Percentiles rank a stretch among this genome's conserved stretches.
Conservation (phyloP, 2,329 filamentous ascomycete genomes). For the Beauveria australis region DNA sequence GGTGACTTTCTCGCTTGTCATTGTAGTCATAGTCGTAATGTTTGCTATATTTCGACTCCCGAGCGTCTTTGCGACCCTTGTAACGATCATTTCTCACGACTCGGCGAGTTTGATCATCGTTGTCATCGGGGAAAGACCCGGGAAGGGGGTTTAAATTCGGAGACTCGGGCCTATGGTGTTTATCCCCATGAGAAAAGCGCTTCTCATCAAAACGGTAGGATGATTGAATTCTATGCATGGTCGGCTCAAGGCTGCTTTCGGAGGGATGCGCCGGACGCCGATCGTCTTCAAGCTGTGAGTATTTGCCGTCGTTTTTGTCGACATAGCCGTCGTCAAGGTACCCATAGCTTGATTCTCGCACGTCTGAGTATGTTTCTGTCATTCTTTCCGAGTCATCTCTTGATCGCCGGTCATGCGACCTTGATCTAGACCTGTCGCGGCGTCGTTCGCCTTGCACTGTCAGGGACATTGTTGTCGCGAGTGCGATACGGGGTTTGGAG, state of each 20-base stretch:
- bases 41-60: slow-evolving; percentile 8
- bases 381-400: slow-evolving; percentile 23
- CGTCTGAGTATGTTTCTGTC: slow-evolving; percentile 28
- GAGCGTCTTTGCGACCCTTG: slow-evolving; percentile 14
- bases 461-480: slow-evolving; percentile 38
- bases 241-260: slow-evolving; percentile 28
- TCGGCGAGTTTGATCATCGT: slow-evolving; percentile 13
- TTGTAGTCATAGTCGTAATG: slow-evolving; percentile 22
- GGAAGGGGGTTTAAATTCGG: slow-evolving; percentile 25
- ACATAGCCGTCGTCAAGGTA: slow-evolving; percentile 28
- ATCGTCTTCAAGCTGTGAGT: slow-evolving; percentile 23
- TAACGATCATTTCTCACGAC: slow-evolving; percentile 11
- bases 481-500: background rate
- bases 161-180: slow-evolving; percentile 26
- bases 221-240: slow-evolving; percentile 29
- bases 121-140: slow-evolving; percentile 25
- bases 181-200: slow-evolving; percentile 25
- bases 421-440: slow-evolving; percentile 40
- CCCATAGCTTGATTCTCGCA: slow-evolving; percentile 33
- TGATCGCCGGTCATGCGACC: slow-evolving; percentile 29
- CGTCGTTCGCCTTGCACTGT: slow-evolving; percentile 36
- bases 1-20: slow-evolving; percentile 21
- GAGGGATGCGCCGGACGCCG: slow-evolving; percentile 30
- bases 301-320: slow-evolving; percentile 27
- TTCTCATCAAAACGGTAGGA: slow-evolving; percentile 33